These are phyloP conservation scores for Exobasidium cylindrosporum DNA, from an alignment of 1,284 basidiomycete species.

Conservation along the genomic window DNA sequence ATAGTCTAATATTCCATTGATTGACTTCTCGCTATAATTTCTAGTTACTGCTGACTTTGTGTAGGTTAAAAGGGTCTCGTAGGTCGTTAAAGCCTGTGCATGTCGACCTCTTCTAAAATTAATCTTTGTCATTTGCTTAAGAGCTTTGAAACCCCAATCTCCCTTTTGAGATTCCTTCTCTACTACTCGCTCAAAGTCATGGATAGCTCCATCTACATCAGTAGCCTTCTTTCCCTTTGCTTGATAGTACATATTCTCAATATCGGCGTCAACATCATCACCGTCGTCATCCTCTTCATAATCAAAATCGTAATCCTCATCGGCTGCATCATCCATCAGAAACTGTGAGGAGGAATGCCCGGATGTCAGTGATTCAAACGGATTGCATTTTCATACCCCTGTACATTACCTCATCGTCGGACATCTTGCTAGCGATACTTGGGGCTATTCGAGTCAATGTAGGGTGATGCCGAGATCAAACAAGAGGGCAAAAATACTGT, in stretches of 20 bases:
- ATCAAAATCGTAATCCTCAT: slow-evolving; percentile 87
- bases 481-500: background rate
- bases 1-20: slow-evolving; percentile 97
- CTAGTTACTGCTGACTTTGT: slow-evolving; percentile 59
- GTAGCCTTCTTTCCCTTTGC: slow-evolving; percentile 95
- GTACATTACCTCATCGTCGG: slow-evolving; percentile 27
- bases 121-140: slow-evolving; percentile 96
- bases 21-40: slow-evolving; percentile 75
- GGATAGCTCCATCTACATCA: slow-evolving; percentile 80
- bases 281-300: slow-evolving; percentile 73
- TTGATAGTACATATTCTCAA: slow-evolving; percentile 98
- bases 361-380: background rate
- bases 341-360: slow-evolving; percentile 23
- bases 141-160: slow-evolving; percentile 96
- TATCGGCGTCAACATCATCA: slow-evolving; percentile 66
- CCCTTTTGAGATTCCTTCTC: slow-evolving; percentile 73
- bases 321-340: slow-evolving; percentile 53
- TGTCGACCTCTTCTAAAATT: slow-evolving; percentile 77
- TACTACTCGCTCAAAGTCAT: slow-evolving; percentile 81
- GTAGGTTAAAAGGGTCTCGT: slow-evolving; percentile 79
- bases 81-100: slow-evolving; percentile 78
- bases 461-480: background rate
- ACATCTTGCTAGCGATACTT: slow-evolving; percentile 14
- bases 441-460: too few species aligned
- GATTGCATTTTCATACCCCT: background rate